Conservation (phyloP, 2,329 filamentous ascomycete genomes). For the Fusarium succisae region DNA sequence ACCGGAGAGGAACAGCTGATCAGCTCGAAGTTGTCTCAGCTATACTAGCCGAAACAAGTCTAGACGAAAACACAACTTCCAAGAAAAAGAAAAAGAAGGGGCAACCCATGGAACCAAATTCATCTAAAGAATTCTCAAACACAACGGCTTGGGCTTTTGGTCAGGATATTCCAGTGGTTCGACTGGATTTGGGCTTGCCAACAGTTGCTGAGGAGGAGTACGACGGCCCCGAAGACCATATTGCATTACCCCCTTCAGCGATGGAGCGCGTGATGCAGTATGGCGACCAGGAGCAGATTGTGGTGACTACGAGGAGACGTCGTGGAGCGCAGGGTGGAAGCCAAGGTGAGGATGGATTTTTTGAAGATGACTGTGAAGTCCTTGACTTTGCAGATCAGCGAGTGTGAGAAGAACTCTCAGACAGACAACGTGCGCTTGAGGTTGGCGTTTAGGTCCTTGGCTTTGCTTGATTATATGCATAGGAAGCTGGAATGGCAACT, state of each 20-base stretch:
- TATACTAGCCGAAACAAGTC: slow-evolving; percentile 52
- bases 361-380: slow-evolving; percentile 92
- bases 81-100: slow-evolving; percentile 52
- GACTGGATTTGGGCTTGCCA: slow-evolving; percentile 62
- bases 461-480: slow-evolving; percentile 37
- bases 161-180: slow-evolving; percentile 59
- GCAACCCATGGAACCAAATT: slow-evolving; percentile 34
- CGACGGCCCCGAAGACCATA: slow-evolving; percentile 61
- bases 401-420: slow-evolving; percentile 54
- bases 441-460: slow-evolving; percentile 22
- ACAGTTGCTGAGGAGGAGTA: slow-evolving; percentile 62
- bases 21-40: slow-evolving; percentile 50
- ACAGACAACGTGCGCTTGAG: slow-evolving; percentile 12
- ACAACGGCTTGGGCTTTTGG: slow-evolving; percentile 67
- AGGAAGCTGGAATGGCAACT: slow-evolving; percentile 16
- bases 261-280: slow-evolving; percentile 71
- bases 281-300: slow-evolving; percentile 77
- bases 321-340: slow-evolving; percentile 60
- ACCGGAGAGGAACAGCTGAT: slow-evolving; percentile 51
- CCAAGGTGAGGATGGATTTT: slow-evolving; percentile 78
- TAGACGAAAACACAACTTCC: slow-evolving; percentile 51
- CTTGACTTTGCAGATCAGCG: slow-evolving; percentile 84
- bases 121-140: slow-evolving; percentile 27
- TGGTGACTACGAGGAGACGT: slow-evolving; percentile 81
- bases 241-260: slow-evolving; percentile 69